Evolutionary conservation across 345 rosid species (phyloP), one percentile per base, ranked within the genome.

Genomic region (Ceriops decandra): DNA sequence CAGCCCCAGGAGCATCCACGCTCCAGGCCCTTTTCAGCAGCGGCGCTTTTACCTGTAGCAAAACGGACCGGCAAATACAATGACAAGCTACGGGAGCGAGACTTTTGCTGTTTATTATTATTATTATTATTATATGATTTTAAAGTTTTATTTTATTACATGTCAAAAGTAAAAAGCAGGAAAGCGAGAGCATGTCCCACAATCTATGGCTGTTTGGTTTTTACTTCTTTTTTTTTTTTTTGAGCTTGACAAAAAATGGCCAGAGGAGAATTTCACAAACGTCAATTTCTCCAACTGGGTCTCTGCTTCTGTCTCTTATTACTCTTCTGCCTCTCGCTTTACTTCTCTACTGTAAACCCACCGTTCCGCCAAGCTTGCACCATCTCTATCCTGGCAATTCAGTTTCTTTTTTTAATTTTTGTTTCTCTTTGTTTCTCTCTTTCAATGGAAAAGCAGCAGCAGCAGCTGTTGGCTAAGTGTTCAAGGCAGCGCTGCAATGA

Each of bases 401-500:
- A 46, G 15, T 35, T 66, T 64, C 52, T 62, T 46, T 28, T 28
- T 28, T 28, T 28, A 28, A 28, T 28, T 28, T 28, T 22, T 60
- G 65, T 30, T 58, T 61, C 73, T 49, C 63, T 70, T 19, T 62
- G 38, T 54, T 22, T 68, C 19, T 61, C 62, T 68, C 52, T 76
- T 69, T 79, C 51, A 81, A 90, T 92, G 98, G 98, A 92, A 73
- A 85, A 82, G 53, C 80, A 82, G 6, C 84, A 82, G 6, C 84
- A 82, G 74, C 92, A 86, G 69, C 83, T 85, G 69, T 68, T 86
- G 80, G 76, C 92, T 51, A 93, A 89, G 79, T 84, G 85, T 78
- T 87, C 96, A n/a, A 76, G 98, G 76, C 96, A 89, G 74, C 77
- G 91, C 57, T 90, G 72, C 83, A 89, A 77, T 82, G 97, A 93